Evolutionary conservation across 2,329 filamentous ascomycete genomes (phyloP), one percentile per base, ranked within the genome.

Genomic region (Blumeria graminis): DNA sequence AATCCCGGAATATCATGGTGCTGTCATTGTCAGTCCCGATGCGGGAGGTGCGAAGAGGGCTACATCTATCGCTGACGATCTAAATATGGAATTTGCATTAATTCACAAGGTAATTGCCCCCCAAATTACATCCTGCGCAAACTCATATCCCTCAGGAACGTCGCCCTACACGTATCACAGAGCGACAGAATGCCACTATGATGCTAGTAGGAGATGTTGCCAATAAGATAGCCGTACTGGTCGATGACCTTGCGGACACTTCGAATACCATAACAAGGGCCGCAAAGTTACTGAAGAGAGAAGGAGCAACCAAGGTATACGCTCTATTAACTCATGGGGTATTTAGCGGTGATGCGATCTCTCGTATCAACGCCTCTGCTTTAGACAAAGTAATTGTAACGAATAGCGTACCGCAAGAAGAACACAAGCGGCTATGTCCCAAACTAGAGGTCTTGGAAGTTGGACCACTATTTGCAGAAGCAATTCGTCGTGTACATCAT

Each of bases 231-330:
- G 86, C 87, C 62, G 94, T 98, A 64, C 74, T 98, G 58, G 80
- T 98, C 60, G 92, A 98, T 68, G 92, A 98, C 68, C 74, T 98
- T 64, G 86, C 86, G 18, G 92, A 98, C 68, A 98, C 92, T 0
- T 92, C 85, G 57, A 96, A 96, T 71, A 98, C 92, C 39, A 94
- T 96, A 63, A 96, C 90, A 0, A 80, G 92, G 59, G 92, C 92
- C 8, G 92, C 92, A 34, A 95, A 96, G 72, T 76, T 96, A n/a
- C 73, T 96, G 61, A 95, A 95, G 73, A 90, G 87, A 65, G 87
- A 95, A 70, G 89, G 90, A 46, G 92, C 92, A n/a, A 84, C 81
- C 38, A 81, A 81, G 62, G 88, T 96, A 50, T 94, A 89, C 67
- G 92, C 92, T 6, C 76, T 98, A 56, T 77, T 98, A 62, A 96